Evolutionary conservation across 2,329 filamentous ascomycete species (phyloP), one percentile per base, ranked within the genome.

Genomic region (Fusarium palustre): DNA sequence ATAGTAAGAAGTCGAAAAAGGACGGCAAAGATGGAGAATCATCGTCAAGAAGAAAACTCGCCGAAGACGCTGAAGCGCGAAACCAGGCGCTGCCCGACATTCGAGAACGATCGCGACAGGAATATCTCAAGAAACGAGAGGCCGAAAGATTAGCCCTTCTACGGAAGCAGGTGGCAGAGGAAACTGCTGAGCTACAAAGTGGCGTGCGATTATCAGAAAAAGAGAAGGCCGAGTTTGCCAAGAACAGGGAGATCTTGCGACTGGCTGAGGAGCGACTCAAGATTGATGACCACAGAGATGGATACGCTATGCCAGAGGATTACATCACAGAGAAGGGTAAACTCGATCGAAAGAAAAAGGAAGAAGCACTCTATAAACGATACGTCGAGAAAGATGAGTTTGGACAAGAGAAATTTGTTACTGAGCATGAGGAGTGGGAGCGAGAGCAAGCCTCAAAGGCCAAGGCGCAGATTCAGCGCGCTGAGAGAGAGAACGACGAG

Each of bases 351-450:
- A 94, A 92, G 77, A 92, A 92, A 77, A 98, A 98, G 78, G 89
- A 96, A 68, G 92, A 97, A 25, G 93, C 92, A 0, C 85, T 99
- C 13, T 97, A 97, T 81, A 94, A 93, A 78, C 89, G 94, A 52
- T 95, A 97, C 72, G 90, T 97, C 5, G 94, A 97, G 67, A 87
- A 88, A 64, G 94, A 97, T 73, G 92, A 97, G 74, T 91, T 91
- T 73, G 94, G 94, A 7, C 90, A 96, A 69, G 95, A 97, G 77
- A 91, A 91, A 73, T 97, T 93, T 73, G 88, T 97, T 60, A 97
- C 94, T 0, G 96, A 99, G 78, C 92, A 97, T 68, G 94, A 99
- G 66, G 92, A 97, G 76, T 99, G 95, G 95, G 96, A 99, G 78
- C 84, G 89, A 60, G 95, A 98, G 76, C 95, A 98, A 80, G 87